Percentiles rank a stretch among this genome's conserved stretches.
phyloP scores from a whole-genome alignment of 495 filamentous ascomycete species.

The Emericellopsis terricola region DNA sequence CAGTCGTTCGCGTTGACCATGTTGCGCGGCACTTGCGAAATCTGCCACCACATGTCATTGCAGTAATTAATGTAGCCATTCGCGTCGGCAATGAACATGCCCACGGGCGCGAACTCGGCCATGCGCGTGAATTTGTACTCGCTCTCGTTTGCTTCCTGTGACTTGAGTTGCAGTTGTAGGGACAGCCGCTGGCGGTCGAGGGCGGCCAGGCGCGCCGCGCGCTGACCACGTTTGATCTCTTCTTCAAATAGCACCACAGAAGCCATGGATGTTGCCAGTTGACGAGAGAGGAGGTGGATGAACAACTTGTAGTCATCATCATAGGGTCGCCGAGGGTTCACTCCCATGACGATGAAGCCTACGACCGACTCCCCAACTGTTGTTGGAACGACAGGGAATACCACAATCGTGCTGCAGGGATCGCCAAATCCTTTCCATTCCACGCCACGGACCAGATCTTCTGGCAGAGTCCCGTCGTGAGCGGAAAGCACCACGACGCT shows the following conservation, averaged over 20 bases:
- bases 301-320: conserved; percentile 55
- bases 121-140: conserved; percentile 58
- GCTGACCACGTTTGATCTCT: conserved; percentile 48
- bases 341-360: conserved; percentile 50
- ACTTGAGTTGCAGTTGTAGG: conserved; percentile 44
- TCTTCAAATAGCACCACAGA: conserved; percentile 58
- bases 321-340: conserved; percentile 50
- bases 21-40: conserved; percentile 36
- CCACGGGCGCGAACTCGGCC: conserved; percentile 55
- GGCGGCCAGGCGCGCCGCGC: conserved; percentile 45
- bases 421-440: conserved; percentile 47
- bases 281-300: conserved; percentile 47
- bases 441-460: conserved; percentile 38
- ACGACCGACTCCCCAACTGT: conserved; percentile 40
- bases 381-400: conserved; percentile 53
- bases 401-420: conserved; percentile 41
- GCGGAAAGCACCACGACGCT: conserved; percentile 38
- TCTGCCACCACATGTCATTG: conserved; percentile 58
- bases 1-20: conserved; percentile 32
- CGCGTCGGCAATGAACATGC: conserved; percentile 52
- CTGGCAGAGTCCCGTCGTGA: conserved; percentile 37
- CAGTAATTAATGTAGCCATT: conserved; percentile 45
- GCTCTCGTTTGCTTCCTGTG: conserved; percentile 48
- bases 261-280: conserved; percentile 51
- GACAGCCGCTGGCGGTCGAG: conserved; percentile 48